Percentiles rank a stretch among this genome's conserved stretches.
phyloP scores from a whole-genome alignment of 306 rosid species.

The Delonix regia region DNA sequence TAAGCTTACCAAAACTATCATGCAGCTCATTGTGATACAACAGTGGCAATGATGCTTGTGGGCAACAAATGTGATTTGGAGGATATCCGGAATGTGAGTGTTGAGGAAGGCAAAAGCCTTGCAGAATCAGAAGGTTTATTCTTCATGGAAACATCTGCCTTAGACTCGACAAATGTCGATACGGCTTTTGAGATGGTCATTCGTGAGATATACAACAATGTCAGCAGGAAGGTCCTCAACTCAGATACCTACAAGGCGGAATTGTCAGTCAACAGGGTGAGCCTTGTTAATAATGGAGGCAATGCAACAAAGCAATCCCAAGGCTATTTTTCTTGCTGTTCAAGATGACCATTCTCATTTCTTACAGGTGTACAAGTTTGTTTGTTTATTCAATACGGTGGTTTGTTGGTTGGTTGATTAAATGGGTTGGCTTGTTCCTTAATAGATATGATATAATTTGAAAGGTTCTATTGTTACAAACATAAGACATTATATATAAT shows the following conservation, averaged over 20 bases:
- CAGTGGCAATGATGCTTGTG: slow-evolving; percentile 70
- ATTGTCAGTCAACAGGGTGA: slow-evolving; percentile 68
- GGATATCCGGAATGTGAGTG: slow-evolving; percentile 60
- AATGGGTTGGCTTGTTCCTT: slow-evolving; percentile 28
- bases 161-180: slow-evolving; percentile 66
- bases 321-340: slow-evolving; percentile 62
- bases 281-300: slow-evolving; percentile 55
- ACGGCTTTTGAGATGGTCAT: slow-evolving; percentile 70
- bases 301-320: slow-evolving; percentile 52
- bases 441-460: slow-evolving; percentile 25
- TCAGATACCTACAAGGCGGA: slow-evolving; percentile 75
- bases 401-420: slow-evolving; percentile 20
- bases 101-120: slow-evolving; percentile 71
- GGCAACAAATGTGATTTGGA: slow-evolving; percentile 72
- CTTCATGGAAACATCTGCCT: slow-evolving; percentile 79
- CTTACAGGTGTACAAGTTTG: slow-evolving; percentile 22
- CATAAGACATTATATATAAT: slow-evolving; percentile 39
- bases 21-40: slow-evolving; percentile 77
- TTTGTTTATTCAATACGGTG: slow-evolving; percentile 39
- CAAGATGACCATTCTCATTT: slow-evolving; percentile 47
- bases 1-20: slow-evolving; percentile 19
- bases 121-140: slow-evolving; percentile 71
- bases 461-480: slow-evolving; percentile 22
- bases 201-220: slow-evolving; percentile 66
- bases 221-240: slow-evolving; percentile 71